Conservation (phyloP, 1,284 basidiomycete species). For the Earliella scabrosa region DNA sequence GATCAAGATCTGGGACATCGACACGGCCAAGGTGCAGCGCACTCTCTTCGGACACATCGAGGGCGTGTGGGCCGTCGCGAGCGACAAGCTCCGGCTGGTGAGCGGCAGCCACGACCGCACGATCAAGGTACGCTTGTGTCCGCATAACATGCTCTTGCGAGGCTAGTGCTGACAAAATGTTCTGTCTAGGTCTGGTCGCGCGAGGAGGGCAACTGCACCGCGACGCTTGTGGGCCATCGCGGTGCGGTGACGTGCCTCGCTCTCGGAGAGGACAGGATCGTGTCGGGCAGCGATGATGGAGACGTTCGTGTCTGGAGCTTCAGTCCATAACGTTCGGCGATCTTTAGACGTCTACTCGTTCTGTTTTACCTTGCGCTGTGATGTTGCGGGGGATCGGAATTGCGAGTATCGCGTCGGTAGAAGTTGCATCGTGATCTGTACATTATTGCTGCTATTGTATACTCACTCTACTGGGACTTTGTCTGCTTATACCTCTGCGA, state of each 20-base stretch:
- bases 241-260: constrained; percentile 93
- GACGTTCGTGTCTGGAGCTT: constrained; percentile 87
- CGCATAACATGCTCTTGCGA: too few species aligned
- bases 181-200: constrained; percentile 85
- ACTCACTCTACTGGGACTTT: too few species aligned
- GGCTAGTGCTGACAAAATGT: constrained; percentile 15
- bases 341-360: not conserved
- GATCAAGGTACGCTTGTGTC: constrained; percentile 68
- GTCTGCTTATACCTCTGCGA: too few species aligned
- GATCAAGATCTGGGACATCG: constrained; percentile 96
- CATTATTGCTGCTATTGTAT: not conserved
- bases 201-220: constrained; percentile 86
- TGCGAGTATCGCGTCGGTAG: not conserved
- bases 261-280: constrained; percentile 93
- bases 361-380: not conserved
- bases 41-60: constrained; percentile 98
- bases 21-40: constrained; percentile 77
- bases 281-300: constrained; percentile 92
- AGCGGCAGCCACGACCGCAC: constrained; percentile 93
- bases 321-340: constrained; percentile 39
- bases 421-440: not conserved
- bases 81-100: constrained; percentile 91
- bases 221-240: constrained; percentile 93
- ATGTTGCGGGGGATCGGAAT: not conserved
- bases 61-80: constrained; percentile 95